Conservation (phyloP, 805 yeast genomes). For the Kodamaea laetipori region DNA sequence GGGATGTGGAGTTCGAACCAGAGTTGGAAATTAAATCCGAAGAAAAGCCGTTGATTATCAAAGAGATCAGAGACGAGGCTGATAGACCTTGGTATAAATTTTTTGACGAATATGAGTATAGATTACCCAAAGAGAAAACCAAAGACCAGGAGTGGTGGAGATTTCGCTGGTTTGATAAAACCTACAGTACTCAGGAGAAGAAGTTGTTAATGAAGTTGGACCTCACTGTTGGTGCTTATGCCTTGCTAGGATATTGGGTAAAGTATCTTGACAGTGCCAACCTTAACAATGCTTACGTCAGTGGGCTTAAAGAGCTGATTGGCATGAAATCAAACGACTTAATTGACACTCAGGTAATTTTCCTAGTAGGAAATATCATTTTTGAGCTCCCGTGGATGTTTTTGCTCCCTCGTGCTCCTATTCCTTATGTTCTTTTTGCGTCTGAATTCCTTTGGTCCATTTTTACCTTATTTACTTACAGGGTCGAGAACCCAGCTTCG, state of each 20-base stretch:
- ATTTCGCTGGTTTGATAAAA: constrained; percentile 23
- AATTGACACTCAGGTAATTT: constrained; percentile 25
- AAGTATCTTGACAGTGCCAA: constrained; percentile 26
- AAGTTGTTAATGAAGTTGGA: constrained; percentile 27
- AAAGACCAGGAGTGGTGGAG: constrained; percentile 14
- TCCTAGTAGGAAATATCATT: constrained; percentile 24
- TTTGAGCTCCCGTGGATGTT: constrained; percentile 27
- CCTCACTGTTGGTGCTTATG: constrained; percentile 25
- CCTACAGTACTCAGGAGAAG: constrained; percentile 21
- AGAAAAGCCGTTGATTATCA: constrained; percentile 2
- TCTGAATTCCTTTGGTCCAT: constrained; percentile 24
- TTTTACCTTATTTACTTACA: constrained; percentile 21
- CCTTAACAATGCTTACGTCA: constrained; percentile 26
- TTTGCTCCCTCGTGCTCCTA: constrained; percentile 21
- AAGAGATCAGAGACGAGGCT: constrained; percentile 54
- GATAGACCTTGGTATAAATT: constrained; percentile 50
- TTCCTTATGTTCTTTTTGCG: constrained; percentile 23
- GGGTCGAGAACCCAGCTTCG: constrained; percentile 19
- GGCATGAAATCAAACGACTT: constrained; percentile 26
- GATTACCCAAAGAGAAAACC: constrained; percentile 15
- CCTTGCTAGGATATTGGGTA: constrained; percentile 28
- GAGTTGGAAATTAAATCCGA: neutral
- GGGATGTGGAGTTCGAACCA: neutral
- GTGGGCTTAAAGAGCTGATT: constrained; percentile 21
- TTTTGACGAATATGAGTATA: constrained; percentile 40